Conservation (phyloP, 2,329 filamentous ascomycete genomes). For the Hymenoscyphus fructigenus region DNA sequence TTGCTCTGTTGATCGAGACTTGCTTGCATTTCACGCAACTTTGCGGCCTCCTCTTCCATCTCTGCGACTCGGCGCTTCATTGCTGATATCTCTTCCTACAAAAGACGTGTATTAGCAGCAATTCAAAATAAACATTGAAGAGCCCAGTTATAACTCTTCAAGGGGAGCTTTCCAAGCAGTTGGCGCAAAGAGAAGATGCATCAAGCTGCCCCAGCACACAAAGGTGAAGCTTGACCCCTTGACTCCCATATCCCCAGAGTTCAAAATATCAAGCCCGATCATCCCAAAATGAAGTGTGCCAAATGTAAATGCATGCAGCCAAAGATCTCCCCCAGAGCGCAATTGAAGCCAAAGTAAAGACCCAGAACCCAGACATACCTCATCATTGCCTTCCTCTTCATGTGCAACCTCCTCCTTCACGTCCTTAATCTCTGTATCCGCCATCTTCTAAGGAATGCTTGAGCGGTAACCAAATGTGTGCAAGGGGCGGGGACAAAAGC, state of each 20-base stretch:
- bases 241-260: background rate
- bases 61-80: slow-evolving; percentile 87
- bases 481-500: slow-evolving; percentile 1
- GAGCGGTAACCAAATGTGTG: background rate
- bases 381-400: slow-evolving; percentile 36
- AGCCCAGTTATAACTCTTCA: background rate
- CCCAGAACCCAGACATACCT: slow-evolving; percentile 26
- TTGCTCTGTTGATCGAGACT: slow-evolving; percentile 81
- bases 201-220: background rate
- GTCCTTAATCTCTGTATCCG: slow-evolving; percentile 31
- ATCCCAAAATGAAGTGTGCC: background rate
- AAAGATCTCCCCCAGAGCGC: background rate
- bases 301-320: background rate
- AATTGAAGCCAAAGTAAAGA: background rate
- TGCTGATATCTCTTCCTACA: slow-evolving; percentile 74
- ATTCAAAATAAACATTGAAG: background rate
- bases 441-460: slow-evolving; percentile 26
- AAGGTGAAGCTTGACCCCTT: background rate
- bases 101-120: background rate
- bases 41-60: slow-evolving; percentile 87
- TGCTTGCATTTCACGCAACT: slow-evolving; percentile 83
- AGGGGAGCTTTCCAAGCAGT: background rate
- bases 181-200: background rate
- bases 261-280: background rate
- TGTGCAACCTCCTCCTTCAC: slow-evolving; percentile 31